phyloP scores from a whole-genome alignment of 148 eudicot genomes.

The Rheum nobile region DNA sequence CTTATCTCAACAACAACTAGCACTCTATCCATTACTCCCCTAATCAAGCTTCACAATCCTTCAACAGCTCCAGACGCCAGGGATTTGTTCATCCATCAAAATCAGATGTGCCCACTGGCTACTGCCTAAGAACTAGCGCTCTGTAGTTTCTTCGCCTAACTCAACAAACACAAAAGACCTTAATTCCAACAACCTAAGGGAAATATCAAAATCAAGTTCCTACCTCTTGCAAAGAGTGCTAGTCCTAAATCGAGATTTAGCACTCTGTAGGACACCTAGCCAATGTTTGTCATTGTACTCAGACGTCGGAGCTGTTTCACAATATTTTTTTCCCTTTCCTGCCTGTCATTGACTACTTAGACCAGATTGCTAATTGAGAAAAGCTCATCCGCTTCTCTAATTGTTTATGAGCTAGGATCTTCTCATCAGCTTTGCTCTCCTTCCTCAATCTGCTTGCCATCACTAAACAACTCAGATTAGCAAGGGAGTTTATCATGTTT shows the following conservation, averaged over 20 bases:
- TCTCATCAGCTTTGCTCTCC: neutral
- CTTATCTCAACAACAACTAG: no score
- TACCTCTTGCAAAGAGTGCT: neutral
- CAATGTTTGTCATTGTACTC: neutral
- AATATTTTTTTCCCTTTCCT: no score
- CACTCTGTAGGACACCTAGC: neutral
- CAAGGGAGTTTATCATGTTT: neutral
- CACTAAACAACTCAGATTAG: neutral
- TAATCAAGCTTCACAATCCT: neutral
- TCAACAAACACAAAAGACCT: neutral
- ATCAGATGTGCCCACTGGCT: neutral
- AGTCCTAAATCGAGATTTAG: neutral
- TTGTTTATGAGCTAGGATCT: neutral
- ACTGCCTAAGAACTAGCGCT: neutral
- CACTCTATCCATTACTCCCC: neutral
- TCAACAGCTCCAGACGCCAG: neutral
- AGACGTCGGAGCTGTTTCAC: neutral
- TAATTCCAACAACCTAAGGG: neutral
- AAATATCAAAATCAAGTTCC: neutral
- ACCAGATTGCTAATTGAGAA: neutral
- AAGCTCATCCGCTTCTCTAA: neutral
- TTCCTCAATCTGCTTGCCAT: neutral
- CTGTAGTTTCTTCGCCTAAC: neutral
- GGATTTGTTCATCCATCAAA: neutral
- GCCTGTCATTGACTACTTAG: neutral